A percentile compares a stretch with the other conserved stretches of the same genome.
These are phyloP conservation scores for Fusarium transvaalense DNA, from an alignment of 2,329 filamentous ascomycete genomes.

Conservation along the genomic window DNA sequence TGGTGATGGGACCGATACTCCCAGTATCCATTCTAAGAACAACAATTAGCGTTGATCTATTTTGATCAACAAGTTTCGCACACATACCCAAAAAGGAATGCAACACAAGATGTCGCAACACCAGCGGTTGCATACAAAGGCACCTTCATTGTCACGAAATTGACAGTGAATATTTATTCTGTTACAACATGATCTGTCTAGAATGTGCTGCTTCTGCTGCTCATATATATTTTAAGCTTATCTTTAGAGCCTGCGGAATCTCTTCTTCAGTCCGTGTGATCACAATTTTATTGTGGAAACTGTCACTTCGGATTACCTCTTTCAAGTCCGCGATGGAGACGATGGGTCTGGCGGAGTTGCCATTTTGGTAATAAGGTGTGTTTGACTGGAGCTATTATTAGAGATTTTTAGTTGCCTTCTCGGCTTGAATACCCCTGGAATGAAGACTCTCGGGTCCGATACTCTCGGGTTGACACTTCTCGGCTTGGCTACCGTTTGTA, in stretches of 20 bases:
- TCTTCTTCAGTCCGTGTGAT: conserved; percentile 35
- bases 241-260: conserved; percentile 12
- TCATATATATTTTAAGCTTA: conserved; percentile 14
- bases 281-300: conserved; percentile 40
- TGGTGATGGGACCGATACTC: conserved; percentile 70
- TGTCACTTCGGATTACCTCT: conserved; percentile 28
- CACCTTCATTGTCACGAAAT: conserved; percentile 11
- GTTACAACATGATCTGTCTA: too few species aligned
- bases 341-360: conserved; percentile 29
- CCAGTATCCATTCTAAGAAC: conserved; percentile 56
- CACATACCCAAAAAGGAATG: conserved; percentile 51
- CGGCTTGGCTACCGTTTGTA: not conserved
- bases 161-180: not conserved
- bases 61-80: fast-evolving
- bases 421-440: not conserved
- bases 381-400: conserved; percentile 7
- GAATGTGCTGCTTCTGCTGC: too few species aligned
- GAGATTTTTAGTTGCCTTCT: not conserved
- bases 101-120: conserved; percentile 49
- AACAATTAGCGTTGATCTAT: not conserved
- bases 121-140: conserved; percentile 51
- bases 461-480: not conserved
- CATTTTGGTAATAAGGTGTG: conserved; percentile 16
- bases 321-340: conserved; percentile 23
- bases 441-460: not conserved